phyloP scores from a whole-genome alignment of 1,284 basidiomycete species.

The Ganoderma leucocontextum region DNA sequence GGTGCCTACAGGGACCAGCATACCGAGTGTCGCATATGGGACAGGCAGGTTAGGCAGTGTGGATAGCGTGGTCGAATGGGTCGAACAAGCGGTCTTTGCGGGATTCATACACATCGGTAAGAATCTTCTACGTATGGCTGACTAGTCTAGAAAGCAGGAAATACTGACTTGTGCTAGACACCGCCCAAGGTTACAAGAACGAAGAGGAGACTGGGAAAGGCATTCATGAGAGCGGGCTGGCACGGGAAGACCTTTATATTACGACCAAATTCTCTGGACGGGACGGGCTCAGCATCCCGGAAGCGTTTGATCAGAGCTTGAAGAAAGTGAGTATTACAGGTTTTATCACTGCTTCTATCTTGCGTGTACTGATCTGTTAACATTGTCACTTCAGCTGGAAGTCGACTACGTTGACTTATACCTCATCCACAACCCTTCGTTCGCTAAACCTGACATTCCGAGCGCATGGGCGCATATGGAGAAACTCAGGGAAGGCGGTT shows the following conservation, averaged over 20 bases:
- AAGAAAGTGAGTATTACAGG: conserved; percentile 34
- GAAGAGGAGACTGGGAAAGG: conserved; percentile 50
- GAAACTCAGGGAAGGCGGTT: conserved; percentile 64
- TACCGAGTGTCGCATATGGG: conserved; percentile 67
- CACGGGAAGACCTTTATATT: conserved; percentile 46
- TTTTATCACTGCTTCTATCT: not conserved
- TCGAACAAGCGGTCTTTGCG: conserved; percentile 42
- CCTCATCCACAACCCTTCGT: conserved; percentile 65
- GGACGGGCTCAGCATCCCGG: conserved; percentile 47
- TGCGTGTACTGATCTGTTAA: not conserved
- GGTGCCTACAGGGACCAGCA: conserved; percentile 46
- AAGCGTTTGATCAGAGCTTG: conserved; percentile 42
- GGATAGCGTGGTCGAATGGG: conserved; percentile 41
- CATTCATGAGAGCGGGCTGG: conserved; percentile 46
- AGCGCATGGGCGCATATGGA: conserved; percentile 75
- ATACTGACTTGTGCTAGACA: conserved; percentile 31
- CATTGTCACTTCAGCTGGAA: conserved; percentile 56
- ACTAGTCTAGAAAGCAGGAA: not conserved
- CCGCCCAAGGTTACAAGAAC: conserved; percentile 47
- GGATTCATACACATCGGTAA: conserved; percentile 44
- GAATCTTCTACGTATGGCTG: not conserved
- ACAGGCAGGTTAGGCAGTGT: conserved; percentile 57
- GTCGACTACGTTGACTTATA: conserved; percentile 78
- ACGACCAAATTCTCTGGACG: conserved; percentile 65
- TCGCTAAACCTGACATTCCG: conserved; percentile 56